Evolutionary conservation across 768 basidiomycete genomes (phyloP), one percentile per base, ranked within the genome.

Genomic region (Boletus subcaerulescens): DNA sequence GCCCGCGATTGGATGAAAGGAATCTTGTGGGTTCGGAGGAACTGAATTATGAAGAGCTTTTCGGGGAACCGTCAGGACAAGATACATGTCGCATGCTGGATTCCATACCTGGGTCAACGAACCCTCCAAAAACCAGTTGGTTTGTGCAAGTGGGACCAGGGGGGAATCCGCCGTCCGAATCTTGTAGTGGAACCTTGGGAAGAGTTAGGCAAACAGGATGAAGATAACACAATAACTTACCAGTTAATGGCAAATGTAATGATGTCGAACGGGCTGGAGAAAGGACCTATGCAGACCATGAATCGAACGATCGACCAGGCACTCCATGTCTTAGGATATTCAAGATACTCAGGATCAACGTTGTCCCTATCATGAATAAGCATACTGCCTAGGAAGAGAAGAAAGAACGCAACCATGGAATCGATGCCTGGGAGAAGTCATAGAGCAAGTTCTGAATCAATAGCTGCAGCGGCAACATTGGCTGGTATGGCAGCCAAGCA

Each of bases 401-500:
- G 14, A 14, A 18, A 22, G n/a, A 51, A 24, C 26, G 7, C 38
- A 52, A 71, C 70, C 71, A 73, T 38, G 73, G 71, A 51, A 73
- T 73, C 1, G 71, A 71, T 20, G 59, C 71, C 13, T 73, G 71
- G 26, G 73, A 73, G 44, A 73, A 74, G 53, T 73, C 73, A 48
- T 72, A 72, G 2, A 73, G 59, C 26, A 72, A 43, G 49, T 74
- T 72, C 52, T 72, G 71, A 20, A 62, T 55, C 35, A 72, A 60
- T 9, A 72, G 35, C 36, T 72, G 71, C 35, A 72, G 35, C 12
- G 73, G 70, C 24, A 65, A 52, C 73, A 73, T 73, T 3, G 73
- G 71, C 43, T 73, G 66, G 47, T 74, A 74, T 26, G 71, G 73
- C 29, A 73, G 32, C 73, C 73, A 73, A 45, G 70, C 71, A 32